Evolutionary conservation across 192 early-diverging fungal species (phyloP).

Genomic region (Coemansia brasiliensis): DNA sequence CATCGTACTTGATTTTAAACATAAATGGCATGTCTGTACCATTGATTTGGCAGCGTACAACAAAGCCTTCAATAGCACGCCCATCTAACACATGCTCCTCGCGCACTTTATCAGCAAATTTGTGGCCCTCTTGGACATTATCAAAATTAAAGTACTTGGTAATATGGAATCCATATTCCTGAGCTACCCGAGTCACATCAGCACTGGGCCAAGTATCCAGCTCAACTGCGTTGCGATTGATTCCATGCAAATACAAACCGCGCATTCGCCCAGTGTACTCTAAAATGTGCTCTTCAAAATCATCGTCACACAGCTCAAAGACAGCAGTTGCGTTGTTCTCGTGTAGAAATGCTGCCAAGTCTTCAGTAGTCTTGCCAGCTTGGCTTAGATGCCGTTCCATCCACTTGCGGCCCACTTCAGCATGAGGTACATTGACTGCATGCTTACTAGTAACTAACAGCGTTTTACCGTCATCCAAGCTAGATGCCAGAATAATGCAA

Average conservation of each 20-base stretch:
- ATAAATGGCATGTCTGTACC: constrained; percentile 44
- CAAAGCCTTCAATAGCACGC: constrained; percentile 86
- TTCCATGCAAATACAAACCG: constrained; percentile 89
- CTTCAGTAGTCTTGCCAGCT: constrained; percentile 59
- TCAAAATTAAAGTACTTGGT: constrained; percentile 60
- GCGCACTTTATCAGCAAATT: constrained; percentile 68
- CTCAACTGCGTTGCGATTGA: constrained; percentile 76
- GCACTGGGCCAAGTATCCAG: constrained; percentile 72
- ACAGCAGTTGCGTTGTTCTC: constrained; percentile 79
- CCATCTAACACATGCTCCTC: constrained; percentile 65
- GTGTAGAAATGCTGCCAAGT: constrained; percentile 73
- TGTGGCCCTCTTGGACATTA: constrained; percentile 62
- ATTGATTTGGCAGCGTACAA: constrained; percentile 70
- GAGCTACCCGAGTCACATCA: constrained; percentile 63
- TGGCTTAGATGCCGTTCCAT: constrained; percentile 62
- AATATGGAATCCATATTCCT: constrained; percentile 69
- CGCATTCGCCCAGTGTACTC: constrained; percentile 74
- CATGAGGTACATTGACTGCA: constrained; percentile 39
- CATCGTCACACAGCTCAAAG: constrained; percentile 86
- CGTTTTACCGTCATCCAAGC: constrained; percentile 57
- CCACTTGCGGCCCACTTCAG: constrained; percentile 76
- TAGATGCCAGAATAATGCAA: constrained; percentile 86
- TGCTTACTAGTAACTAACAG: constrained; percentile 92
- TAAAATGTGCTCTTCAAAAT: constrained; percentile 93
- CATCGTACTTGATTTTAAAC: constrained; percentile 96